Base-by-base conservation (phyloP, 805 yeast species). In the Candida railenensis region DNA sequence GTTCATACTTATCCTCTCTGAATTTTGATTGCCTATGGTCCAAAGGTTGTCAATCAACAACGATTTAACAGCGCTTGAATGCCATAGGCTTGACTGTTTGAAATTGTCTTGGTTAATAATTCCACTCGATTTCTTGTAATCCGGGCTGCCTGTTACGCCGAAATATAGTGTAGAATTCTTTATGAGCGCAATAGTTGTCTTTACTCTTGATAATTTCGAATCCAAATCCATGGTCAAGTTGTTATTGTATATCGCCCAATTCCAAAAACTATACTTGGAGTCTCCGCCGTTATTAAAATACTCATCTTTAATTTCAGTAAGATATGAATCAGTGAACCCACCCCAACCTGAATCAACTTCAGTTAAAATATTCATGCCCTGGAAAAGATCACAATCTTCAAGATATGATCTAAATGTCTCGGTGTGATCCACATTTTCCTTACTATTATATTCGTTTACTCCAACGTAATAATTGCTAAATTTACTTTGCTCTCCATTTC, bases 301-400 rank as follows among this genome's bases (percentile, higher is more conserved):
- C 55, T 88, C 95, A 59, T 91, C 97, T 46, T 79, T 71, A 16
- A 90, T 43, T 5, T 73, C 76, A n/a, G 66, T 55, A 20, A 90
- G 48, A 50, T 82, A 53, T 40, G 73, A 72, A 36, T 66, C 61
- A 3, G 87, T 63, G 54, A 87, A 81, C 0, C 96, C 96, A 42
- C 89, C 85, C 98, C 98, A 92, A 0, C 85, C 87, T 19, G 81
- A 74, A 58, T 88, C 96, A 2, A 84, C 53, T 44, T 90, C 96
- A 0, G 86, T 77, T 2, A 83, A 57, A 0, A 88, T 42, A 53
- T 86, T 87, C 8, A 94, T 48, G 0, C 97, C 97, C 45, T 77
- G 79, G 16, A 91, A 58, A 22, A 71, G 63, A 61, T 94, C 97
- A 59, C 94, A 83, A 49, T 80, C 77, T 58, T 92, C 99, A 12